A percentile compares a stretch with the other conserved stretches of the same genome.
These are phyloP conservation scores for Xylaria sp. DNA, from an alignment of 2,329 filamentous ascomycete genomes.

Conservation along the genomic window DNA sequence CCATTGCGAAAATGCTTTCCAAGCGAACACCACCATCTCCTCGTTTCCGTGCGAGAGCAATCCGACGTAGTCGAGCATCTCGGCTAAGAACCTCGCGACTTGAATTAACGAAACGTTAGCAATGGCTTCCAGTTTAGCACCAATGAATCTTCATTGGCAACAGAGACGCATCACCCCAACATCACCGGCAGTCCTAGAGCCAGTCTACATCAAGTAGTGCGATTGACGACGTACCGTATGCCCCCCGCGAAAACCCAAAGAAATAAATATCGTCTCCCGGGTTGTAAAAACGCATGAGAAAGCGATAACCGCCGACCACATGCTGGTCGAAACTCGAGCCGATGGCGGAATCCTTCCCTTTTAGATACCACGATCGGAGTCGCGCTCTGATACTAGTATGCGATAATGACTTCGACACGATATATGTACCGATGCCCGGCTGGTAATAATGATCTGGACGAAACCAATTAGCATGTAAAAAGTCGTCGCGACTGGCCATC, in stretches of 20 bases:
- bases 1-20: constrained; percentile 75
- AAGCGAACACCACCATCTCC: constrained; percentile 77
- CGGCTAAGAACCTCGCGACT: constrained; percentile 68
- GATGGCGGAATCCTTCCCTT: constrained; percentile 73
- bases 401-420: constrained; percentile 54
- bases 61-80: constrained; percentile 81
- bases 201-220: not conserved
- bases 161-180: too few relatives aligned
- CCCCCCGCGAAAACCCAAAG: constrained; percentile 68
- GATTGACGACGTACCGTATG: constrained; percentile 41
- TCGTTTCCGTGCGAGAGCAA: constrained; percentile 77
- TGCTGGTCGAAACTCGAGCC: constrained; percentile 77
- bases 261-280: constrained; percentile 62
- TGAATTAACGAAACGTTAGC: constrained; percentile 1
- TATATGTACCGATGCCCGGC: constrained; percentile 69
- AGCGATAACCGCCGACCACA: constrained; percentile 76
- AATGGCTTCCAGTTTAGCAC: not conserved
- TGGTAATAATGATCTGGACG: constrained; percentile 54
- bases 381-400: constrained; percentile 53
- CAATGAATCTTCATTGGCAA: too few relatives aligned
- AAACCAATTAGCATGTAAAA: constrained; percentile 6
- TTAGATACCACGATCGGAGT: constrained; percentile 61
- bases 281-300: constrained; percentile 68
- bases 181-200: not conserved
- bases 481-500: not conserved